Evolutionary conservation across 208 protist species (phyloP), one percentile per base, ranked within the genome.

Genomic region (Porcisia hertigi): DNA sequence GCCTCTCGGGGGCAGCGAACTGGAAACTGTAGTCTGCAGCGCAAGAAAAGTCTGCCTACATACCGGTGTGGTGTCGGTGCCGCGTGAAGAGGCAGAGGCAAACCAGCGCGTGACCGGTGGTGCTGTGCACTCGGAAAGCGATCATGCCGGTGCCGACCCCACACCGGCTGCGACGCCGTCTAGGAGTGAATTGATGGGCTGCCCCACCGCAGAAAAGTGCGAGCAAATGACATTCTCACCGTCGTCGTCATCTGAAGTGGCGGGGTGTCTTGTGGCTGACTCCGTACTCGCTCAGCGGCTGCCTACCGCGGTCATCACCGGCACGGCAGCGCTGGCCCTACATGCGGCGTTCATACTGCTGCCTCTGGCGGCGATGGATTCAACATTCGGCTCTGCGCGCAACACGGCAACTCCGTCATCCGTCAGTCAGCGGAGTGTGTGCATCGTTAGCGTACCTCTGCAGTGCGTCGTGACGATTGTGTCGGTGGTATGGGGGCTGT

Each of bases 401-500:
- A 55, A 20, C 55, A 49, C 52, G 12, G 12, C 71, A 8, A 74
- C 45, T 45, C 52, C 39, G 11, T 36, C 78, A 49, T 47, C 57
- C n/a, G 85, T 74, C 63, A 63, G 79, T 7, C 45, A 73, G 11
- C 52, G 41, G 20, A 55, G 77, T 25, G 86, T 86, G 30, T 95
- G 91, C 74, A 49, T 86, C 6, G 79, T 82, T 45, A 80, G 81
- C 58, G 64, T 93, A 20, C 84, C 83, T 9, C 71, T 91, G 74
- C 89, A 95, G 75, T 76, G 85, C 41, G 55, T 77, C 20, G 63
- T 92, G 36, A 90, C 88, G 36, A 14, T 80, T 0, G 77, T 81
- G 11, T 92, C 89, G 0, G 77, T 91, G 59, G 23, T 86, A 43
- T 88, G 80, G 77, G 85, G 80, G n/a, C 41, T 85, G 62, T 86